Base-by-base conservation (phyloP, 2,329 filamentous ascomycete genomes). In the Lasiodiplodia citricola region DNA sequence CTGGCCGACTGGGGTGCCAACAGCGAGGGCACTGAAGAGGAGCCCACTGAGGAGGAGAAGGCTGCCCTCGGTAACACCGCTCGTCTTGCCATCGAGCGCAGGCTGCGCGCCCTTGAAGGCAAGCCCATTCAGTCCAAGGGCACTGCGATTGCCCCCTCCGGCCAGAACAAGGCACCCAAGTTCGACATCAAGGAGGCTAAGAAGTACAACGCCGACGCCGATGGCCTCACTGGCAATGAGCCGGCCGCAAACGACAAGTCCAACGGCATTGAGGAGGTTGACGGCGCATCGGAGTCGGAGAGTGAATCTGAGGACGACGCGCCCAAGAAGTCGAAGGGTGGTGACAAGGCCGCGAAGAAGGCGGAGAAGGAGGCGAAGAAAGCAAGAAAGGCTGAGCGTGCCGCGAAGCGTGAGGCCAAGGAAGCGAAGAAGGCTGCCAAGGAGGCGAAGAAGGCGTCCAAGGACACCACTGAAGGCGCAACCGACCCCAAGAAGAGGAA, bases 141-240 rank as follows among this genome's bases (percentile, higher is more conserved):
- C 72, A 87, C 91, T 70, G 87, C 88, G 70, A 91, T 95, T 72
- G 92, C 87, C 35, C 92, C 92, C 67, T 91, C 92, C 74, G 92
- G 92, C 70, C 87, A 90, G 72, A 80, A 86, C 44, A 82, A 83
- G 67, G 67, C 72, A 54, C 76, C 75, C 8, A 97, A 97, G 82
- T 96, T 93, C 87, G 92, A 94, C 72, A 86, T 99, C 76, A 97
- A 96, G 83, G 93, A 97, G 81, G 92, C 92, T 13, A 88, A 93
- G 78, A 96, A 95, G 82, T 99, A 99, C 87, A 98, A 98, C 81
- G 87, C 89, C 60, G 94, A 98, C 78, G 96, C 93, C 66, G 96
- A 99, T 81, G 95, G 94, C 71, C 84, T 97, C 63, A 85, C 85
- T 70, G 88, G 88, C 58, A 88, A 92, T 74, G 90, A 91, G 16